These are phyloP conservation scores for Acanthamoeba healyi DNA, from an alignment of 208 protist species.

Conservation along the genomic window DNA sequence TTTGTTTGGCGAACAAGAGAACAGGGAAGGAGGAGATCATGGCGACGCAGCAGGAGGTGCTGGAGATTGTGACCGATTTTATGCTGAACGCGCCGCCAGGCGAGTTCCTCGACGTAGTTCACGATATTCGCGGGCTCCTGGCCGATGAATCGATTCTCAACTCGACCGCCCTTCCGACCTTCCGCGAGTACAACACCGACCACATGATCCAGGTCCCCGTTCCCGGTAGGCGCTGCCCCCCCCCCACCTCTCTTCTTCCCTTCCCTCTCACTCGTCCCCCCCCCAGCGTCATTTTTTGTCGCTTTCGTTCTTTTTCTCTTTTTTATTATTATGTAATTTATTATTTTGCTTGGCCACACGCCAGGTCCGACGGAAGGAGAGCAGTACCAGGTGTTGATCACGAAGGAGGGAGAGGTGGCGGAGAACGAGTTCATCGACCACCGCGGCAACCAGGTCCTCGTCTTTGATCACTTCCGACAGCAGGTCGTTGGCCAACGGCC, in stretches of 20 bases:
- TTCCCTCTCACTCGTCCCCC: not conserved
- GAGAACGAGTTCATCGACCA: slow-evolving; percentile 84
- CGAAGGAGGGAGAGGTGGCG: slow-evolving; percentile 80
- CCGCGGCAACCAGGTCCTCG: slow-evolving; percentile 74
- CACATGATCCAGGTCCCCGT: slow-evolving; percentile 82
- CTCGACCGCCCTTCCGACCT: slow-evolving; percentile 79
- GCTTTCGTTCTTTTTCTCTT: not conserved
- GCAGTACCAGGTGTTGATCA: slow-evolving; percentile 76
- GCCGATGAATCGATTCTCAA: slow-evolving; percentile 84
- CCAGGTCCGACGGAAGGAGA: not conserved
- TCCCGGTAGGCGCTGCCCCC: not conserved
- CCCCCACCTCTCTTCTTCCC: not conserved
- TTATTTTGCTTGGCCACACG: too few relatives aligned
- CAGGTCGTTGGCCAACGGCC: slow-evolving; percentile 35
- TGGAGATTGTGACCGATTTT: slow-evolving; percentile 83
- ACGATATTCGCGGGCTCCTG: slow-evolving; percentile 83
- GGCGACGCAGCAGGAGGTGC: slow-evolving; percentile 79
- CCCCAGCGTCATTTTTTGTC: not conserved
- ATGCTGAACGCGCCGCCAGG: slow-evolving; percentile 84
- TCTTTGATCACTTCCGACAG: slow-evolving; percentile 86
- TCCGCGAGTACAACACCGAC: slow-evolving; percentile 86
- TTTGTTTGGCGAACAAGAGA: too few relatives aligned
- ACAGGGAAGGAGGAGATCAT: not conserved
- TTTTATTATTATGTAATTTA: too few relatives aligned
- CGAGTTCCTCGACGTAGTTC: slow-evolving; percentile 86